Conservation (phyloP, 768 basidiomycete species). For the Postia placenta region DNA sequence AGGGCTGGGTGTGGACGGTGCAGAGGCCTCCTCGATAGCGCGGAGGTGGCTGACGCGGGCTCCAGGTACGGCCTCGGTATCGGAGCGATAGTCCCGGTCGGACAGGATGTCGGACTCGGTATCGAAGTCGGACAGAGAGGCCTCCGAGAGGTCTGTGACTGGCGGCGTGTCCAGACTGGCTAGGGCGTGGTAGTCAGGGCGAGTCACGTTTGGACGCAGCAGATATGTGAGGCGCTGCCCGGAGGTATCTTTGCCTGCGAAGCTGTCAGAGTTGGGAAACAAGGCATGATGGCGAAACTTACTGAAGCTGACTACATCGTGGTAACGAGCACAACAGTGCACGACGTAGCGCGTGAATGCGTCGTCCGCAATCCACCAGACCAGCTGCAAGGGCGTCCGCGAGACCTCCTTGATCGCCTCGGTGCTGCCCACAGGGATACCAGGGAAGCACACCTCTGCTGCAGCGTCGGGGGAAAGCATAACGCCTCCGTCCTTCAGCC, state of each 20-base stretch:
- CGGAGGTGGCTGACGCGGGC: constrained; percentile 10
- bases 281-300: constrained; percentile 25
- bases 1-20: constrained; percentile 22
- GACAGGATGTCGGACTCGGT: constrained; percentile 21
- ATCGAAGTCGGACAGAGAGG: constrained; percentile 41
- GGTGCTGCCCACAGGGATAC: constrained; percentile 44
- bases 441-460: constrained; percentile 27
- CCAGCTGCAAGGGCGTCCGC: constrained; percentile 57
- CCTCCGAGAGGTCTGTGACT: constrained; percentile 58
- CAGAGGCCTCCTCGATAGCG: constrained; percentile 22
- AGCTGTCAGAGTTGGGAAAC: neutral
- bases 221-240: constrained; percentile 70
- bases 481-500: constrained; percentile 56
- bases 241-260: constrained; percentile 46
- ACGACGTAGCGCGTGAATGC: constrained; percentile 76
- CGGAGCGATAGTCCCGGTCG: constrained; percentile 17
- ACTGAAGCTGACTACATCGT: constrained; percentile 81
- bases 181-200: constrained; percentile 43
- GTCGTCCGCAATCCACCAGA: constrained; percentile 70
- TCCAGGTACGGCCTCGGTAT: constrained; percentile 21
- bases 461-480: constrained; percentile 45
- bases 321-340: constrained; percentile 77
- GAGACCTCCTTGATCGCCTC: constrained; percentile 59
- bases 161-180: constrained; percentile 63
- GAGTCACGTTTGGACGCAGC: constrained; percentile 68